Evolutionary conservation across 768 basidiomycete genomes (phyloP).

Genomic region (Russula foetens): DNA sequence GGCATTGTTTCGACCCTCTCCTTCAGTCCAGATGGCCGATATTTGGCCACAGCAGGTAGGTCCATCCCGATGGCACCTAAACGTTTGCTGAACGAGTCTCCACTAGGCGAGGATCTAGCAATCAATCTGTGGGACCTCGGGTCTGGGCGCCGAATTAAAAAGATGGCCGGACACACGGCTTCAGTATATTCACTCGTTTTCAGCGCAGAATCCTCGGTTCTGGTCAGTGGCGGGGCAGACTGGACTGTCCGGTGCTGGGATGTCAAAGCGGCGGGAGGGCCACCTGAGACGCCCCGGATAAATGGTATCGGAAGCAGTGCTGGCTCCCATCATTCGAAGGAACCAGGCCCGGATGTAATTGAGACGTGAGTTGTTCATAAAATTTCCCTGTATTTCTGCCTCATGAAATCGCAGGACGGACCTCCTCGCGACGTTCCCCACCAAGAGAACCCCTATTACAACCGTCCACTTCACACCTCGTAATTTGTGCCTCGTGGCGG

Average conservation of each 20-base stretch:
- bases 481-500: constrained; percentile 87
- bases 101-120: constrained; percentile 74
- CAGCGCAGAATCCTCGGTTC: constrained; percentile 81
- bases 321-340: constrained; percentile 18
- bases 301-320: constrained; percentile 37
- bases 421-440: constrained; percentile 84
- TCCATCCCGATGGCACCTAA: not conserved
- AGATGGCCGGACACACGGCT: constrained; percentile 89
- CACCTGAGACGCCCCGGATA: constrained; percentile 46
- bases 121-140: constrained; percentile 97
- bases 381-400: constrained; percentile 8
- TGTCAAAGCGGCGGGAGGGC: constrained; percentile 70
- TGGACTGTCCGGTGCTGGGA: constrained; percentile 99
- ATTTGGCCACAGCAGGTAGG: constrained; percentile 82
- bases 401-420: constrained; percentile 49
- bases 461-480: constrained; percentile 92
- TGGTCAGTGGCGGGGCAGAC: constrained; percentile 88
- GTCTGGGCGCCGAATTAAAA: constrained; percentile 91
- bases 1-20: constrained; percentile 80
- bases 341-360: constrained; percentile 40
- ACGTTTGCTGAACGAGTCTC: not conserved
- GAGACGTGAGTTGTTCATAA: constrained; percentile 56
- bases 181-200: constrained; percentile 89
- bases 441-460: constrained; percentile 89
- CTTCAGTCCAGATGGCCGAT: constrained; percentile 89